These are phyloP conservation scores for Lichtheimia corymbifera DNA, from an alignment of 371 early-diverging fungal species.

Conservation along the genomic window DNA sequence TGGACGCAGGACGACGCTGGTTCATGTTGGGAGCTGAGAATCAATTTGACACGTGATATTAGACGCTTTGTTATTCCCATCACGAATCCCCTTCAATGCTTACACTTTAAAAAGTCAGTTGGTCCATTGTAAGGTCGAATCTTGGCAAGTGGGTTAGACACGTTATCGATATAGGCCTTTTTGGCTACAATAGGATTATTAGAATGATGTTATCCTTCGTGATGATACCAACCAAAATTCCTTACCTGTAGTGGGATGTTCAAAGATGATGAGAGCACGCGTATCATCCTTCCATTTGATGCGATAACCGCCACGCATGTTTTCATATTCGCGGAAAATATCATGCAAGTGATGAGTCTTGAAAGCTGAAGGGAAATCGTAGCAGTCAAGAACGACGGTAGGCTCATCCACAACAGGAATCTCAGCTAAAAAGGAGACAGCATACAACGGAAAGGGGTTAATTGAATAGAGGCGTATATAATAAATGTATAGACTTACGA, in stretches of 20 bases:
- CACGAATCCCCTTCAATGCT: background rate
- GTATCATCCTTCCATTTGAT: constrained; percentile 78
- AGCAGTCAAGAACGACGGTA: constrained; percentile 48
- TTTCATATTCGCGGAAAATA: constrained; percentile 57
- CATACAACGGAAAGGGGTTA: too few species aligned
- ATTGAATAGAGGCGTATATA: too few species aligned
- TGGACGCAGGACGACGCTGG: constrained; percentile 17
- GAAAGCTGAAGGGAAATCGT: constrained; percentile 53
- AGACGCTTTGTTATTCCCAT: too few species aligned
- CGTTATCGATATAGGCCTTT: constrained; percentile 31
- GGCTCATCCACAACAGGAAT: constrained; percentile 46
- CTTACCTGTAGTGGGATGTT: constrained; percentile 67
- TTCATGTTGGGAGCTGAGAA: constrained; percentile 1
- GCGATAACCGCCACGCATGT: constrained; percentile 67
- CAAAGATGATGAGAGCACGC: constrained; percentile 71
- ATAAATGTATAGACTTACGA: constrained; percentile 24
- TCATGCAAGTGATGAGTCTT: constrained; percentile 57
- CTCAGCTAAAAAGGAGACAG: constrained; percentile 22
- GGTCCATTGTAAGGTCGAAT: constrained; percentile 30
- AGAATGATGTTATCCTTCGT: constrained; percentile 37
- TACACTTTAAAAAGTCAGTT: constrained; percentile 20
- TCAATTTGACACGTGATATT: too few species aligned
- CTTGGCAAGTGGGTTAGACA: constrained; percentile 30
- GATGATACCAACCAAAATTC: constrained; percentile 6
- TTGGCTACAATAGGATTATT: constrained; percentile 16